Percentiles rank a stretch among this genome's conserved stretches.
These are phyloP conservation scores for Huntiella savannae DNA, from an alignment of 2,329 filamentous ascomycete genomes.

Conservation along the genomic window DNA sequence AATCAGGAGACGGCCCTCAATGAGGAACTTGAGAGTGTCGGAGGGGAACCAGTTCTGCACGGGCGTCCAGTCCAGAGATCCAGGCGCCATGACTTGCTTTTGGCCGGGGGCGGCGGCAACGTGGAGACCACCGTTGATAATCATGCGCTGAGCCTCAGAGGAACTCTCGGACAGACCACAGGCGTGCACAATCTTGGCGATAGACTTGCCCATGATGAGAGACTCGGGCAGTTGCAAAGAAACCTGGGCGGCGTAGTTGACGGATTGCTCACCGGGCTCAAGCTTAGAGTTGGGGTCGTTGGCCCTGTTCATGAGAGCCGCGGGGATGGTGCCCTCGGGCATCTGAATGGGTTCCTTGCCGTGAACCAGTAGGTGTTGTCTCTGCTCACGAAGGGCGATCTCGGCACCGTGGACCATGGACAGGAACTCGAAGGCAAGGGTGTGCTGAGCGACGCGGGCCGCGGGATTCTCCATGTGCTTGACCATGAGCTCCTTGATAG, in stretches of 20 bases:
- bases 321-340: conserved; percentile 9
- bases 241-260: conserved; percentile 29
- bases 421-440: conserved; percentile 64
- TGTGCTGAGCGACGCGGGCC: conserved; percentile 62
- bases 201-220: conserved; percentile 33
- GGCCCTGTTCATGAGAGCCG: conserved; percentile 5
- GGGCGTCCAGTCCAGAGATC: conserved; percentile 39
- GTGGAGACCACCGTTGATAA: conserved; percentile 36
- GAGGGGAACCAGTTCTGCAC: conserved; percentile 39
- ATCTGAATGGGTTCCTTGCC: conserved; percentile 15
- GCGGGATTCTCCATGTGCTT: conserved; percentile 49
- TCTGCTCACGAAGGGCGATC: conserved; percentile 43
- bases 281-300: conserved; percentile 7
- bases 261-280: conserved; percentile 14
- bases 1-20: conserved; percentile 39
- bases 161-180: conserved; percentile 37
- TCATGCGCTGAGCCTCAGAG: conserved; percentile 39
- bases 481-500: conserved; percentile 50
- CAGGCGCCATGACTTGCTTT: conserved; percentile 24
- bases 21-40: conserved; percentile 40
- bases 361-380: conserved; percentile 33
- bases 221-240: conserved; percentile 41
- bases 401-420: conserved; percentile 55
- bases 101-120: conserved; percentile 33
- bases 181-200: conserved; percentile 39